Evolutionary conservation across 78 protist genomes (phyloP).

Genomic region (Guillardia theta): DNA sequence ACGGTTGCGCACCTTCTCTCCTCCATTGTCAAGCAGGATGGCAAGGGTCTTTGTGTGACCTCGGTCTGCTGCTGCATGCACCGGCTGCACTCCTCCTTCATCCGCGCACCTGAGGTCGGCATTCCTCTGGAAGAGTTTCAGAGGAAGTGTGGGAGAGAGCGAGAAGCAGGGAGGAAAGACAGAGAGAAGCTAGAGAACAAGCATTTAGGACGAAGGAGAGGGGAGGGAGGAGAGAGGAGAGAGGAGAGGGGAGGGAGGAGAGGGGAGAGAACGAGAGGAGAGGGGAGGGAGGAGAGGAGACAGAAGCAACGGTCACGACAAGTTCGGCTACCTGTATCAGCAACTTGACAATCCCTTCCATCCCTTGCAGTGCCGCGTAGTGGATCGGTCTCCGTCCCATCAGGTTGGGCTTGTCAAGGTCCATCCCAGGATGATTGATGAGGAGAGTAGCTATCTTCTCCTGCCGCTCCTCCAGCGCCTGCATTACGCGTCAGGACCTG

Average conservation of each 20-base stretch:
- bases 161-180: background rate
- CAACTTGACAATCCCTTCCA: background rate
- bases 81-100: background rate
- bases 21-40: background rate
- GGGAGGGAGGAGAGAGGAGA: background rate
- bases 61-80: background rate
- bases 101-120: background rate
- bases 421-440: no score
- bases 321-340: background rate
- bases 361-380: background rate
- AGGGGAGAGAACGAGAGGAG: background rate
- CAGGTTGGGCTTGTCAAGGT: no score
- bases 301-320: background rate
- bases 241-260: background rate
- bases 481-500: background rate
- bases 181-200: background rate
- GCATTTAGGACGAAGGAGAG: background rate
- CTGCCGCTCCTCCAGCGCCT: no score
- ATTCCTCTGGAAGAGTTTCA: no score
- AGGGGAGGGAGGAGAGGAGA: background rate
- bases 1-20: background rate
- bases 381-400: background rate
- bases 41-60: background rate
- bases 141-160: background rate
- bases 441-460: no score